A percentile compares a stretch with the other conserved stretches of the same genome.
Conservation (phyloP, 1,284 basidiomycete species). For the Coriolopsis trogii region DNA sequence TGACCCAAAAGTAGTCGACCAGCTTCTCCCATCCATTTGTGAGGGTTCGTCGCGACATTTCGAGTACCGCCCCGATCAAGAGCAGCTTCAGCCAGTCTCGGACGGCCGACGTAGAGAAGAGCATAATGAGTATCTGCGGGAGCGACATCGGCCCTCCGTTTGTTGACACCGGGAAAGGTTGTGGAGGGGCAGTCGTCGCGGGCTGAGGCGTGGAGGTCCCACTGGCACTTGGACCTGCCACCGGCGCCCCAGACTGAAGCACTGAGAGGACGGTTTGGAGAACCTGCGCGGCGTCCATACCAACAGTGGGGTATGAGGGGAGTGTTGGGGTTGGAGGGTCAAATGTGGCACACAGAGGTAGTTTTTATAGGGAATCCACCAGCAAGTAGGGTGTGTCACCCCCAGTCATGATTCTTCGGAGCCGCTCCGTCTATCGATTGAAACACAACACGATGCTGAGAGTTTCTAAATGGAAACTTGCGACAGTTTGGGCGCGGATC, state of each 20-base stretch:
- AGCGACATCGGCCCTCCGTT: constrained; percentile 17
- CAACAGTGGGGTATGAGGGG: not conserved
- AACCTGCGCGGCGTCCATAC: constrained; percentile 18
- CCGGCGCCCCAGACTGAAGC: constrained; percentile 1
- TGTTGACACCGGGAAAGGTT: not conserved
- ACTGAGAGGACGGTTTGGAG: constrained; percentile 20
- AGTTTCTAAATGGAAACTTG: too few relatives aligned
- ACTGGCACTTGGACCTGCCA: not conserved
- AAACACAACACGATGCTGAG: too few relatives aligned
- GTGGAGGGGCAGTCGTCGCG: not conserved
- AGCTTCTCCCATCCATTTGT: constrained; percentile 46
- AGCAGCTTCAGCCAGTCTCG: constrained; percentile 69
- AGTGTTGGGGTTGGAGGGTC: too few relatives aligned
- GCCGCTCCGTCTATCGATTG: too few relatives aligned
- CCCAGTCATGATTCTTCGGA: too few relatives aligned
- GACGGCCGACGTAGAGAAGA: constrained; percentile 48
- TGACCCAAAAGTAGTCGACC: constrained; percentile 61
- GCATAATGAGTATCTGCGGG: constrained; percentile 44
- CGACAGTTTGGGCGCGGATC: too few relatives aligned
- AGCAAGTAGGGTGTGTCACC: too few relatives aligned
- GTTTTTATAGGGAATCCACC: too few relatives aligned
- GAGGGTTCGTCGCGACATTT: constrained; percentile 52
- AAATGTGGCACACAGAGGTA: too few relatives aligned
- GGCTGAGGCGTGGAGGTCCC: not conserved
- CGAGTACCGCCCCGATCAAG: constrained; percentile 61